phyloP scores from a whole-genome alignment of 2,329 filamentous ascomycete genomes.

The Metarhizium robertsii region DNA sequence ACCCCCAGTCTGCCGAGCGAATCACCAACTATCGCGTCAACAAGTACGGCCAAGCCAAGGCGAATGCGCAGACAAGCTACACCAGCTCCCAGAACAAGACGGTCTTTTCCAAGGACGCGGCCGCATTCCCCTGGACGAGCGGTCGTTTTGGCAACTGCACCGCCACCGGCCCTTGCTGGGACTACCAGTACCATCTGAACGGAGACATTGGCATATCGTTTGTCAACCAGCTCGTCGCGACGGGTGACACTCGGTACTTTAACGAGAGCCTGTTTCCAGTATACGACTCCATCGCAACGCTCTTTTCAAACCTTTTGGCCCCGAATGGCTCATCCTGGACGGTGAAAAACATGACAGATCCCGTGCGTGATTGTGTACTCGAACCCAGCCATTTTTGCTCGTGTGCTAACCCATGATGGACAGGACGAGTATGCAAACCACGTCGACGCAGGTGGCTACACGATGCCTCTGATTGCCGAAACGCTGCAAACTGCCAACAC shows the following conservation, averaged over 20 bases:
- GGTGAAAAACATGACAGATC: conserved; percentile 47
- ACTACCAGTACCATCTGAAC: conserved; percentile 64
- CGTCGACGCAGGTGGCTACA: conserved; percentile 60
- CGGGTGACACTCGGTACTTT: conserved; percentile 13
- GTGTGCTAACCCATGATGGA: neutral
- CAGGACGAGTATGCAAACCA: conserved; percentile 60
- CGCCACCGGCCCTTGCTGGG: conserved; percentile 51
- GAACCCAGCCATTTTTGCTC: neutral
- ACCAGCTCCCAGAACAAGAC: conserved; percentile 29
- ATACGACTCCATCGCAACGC: conserved; percentile 52
- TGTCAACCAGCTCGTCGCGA: conserved; percentile 15
- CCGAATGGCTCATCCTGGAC: conserved; percentile 47
- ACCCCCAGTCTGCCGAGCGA: conserved; percentile 16
- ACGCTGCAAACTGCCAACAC: conserved; percentile 46
- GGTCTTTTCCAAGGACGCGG: conserved; percentile 44
- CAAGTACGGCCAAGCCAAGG: conserved; percentile 38
- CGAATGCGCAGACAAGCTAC: conserved; percentile 3
- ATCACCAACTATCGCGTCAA: conserved; percentile 18
- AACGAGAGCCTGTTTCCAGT: conserved; percentile 43
- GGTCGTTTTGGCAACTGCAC: conserved; percentile 58
- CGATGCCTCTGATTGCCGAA: conserved; percentile 50
- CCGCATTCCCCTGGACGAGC: conserved; percentile 57
- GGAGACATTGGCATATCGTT: conserved; percentile 51
- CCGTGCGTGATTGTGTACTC: conserved; percentile 29
- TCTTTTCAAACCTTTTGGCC: conserved; percentile 50